phyloP scores from a whole-genome alignment of 306 rosid species.

The Prunus salicina region DNA sequence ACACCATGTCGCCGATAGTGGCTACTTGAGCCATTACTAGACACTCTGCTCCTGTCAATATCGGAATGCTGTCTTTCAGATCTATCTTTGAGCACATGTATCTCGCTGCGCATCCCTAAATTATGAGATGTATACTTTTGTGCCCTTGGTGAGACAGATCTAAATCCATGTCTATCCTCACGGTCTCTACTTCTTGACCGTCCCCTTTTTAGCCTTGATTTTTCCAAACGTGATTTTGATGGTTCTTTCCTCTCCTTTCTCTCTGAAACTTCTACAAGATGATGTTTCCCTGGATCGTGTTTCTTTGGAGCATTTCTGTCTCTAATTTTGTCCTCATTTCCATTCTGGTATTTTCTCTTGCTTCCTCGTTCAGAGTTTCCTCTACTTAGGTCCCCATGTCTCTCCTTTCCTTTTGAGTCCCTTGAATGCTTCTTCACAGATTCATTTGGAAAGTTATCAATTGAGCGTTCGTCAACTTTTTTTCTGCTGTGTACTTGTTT shows the following conservation, averaged over 20 bases:
- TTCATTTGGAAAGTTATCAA: conserved; percentile 40
- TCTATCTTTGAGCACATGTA: conserved; percentile 44
- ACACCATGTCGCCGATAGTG: conserved; percentile 55
- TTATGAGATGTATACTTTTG: conserved; percentile 34
- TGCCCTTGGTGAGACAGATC: conserved; percentile 51
- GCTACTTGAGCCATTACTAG: conserved; percentile 66
- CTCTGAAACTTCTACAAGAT: conserved; percentile 29
- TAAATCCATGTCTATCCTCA: conserved; percentile 50
- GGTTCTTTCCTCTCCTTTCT: conserved; percentile 48
- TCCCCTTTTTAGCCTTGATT: conserved; percentile 54
- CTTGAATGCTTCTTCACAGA: conserved; percentile 49
- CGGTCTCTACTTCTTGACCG: conserved; percentile 61
- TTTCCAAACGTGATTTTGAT: conserved; percentile 48
- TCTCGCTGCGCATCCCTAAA: conserved; percentile 39
- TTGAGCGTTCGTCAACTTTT: conserved; percentile 9
- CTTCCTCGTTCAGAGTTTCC: conserved; percentile 50
- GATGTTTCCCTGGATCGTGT: conserved; percentile 44
- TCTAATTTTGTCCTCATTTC: conserved; percentile 43
- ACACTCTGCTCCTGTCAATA: conserved; percentile 46
- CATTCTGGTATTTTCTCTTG: conserved; percentile 49
- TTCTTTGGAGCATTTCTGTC: conserved; percentile 43
- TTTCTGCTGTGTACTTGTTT: conserved; percentile 23
- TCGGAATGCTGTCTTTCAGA: conserved; percentile 53
- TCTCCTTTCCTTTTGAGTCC: conserved; percentile 42
- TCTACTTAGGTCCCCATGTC: conserved; percentile 40